Percentiles rank a stretch among this genome's conserved stretches.
phyloP scores from a whole-genome alignment of 306 rosid species.

The Prosopis cineraria region DNA sequence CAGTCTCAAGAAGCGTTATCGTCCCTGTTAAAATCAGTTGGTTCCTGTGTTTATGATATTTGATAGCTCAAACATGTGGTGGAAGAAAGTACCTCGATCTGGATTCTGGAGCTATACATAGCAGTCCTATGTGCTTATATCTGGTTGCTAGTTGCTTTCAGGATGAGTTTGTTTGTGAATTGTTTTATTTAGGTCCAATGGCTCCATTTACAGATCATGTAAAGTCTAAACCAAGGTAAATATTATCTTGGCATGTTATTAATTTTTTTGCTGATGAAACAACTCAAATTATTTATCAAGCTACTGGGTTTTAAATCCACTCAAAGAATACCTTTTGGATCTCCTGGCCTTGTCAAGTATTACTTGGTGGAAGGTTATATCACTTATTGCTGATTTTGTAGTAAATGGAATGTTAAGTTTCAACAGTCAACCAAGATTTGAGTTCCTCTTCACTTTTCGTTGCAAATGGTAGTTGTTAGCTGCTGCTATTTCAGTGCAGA shows the following conservation, averaged over 20 bases:
- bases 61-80: not conserved
- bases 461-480: not conserved
- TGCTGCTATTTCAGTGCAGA: not conserved
- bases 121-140: not conserved
- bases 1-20: not conserved
- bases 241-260: not conserved
- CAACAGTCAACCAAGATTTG: not conserved
- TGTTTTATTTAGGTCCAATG: not conserved
- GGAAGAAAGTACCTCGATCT: not conserved
- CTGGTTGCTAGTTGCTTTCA: not conserved
- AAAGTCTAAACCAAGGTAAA: not conserved
- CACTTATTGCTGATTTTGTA: not conserved
- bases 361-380: not conserved
- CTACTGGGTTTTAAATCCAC: not conserved
- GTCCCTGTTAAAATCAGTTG: not conserved
- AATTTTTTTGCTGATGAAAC: not conserved
- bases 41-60: slow-evolving; percentile 5
- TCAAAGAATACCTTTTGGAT: not conserved
- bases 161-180: not conserved
- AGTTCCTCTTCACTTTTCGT: not conserved
- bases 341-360: not conserved
- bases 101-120: not conserved
- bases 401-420: not conserved
- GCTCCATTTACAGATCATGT: not conserved
- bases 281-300: not conserved